phyloP scores from a whole-genome alignment of 441 rosid species.

The Gossypium gossypioides region DNA sequence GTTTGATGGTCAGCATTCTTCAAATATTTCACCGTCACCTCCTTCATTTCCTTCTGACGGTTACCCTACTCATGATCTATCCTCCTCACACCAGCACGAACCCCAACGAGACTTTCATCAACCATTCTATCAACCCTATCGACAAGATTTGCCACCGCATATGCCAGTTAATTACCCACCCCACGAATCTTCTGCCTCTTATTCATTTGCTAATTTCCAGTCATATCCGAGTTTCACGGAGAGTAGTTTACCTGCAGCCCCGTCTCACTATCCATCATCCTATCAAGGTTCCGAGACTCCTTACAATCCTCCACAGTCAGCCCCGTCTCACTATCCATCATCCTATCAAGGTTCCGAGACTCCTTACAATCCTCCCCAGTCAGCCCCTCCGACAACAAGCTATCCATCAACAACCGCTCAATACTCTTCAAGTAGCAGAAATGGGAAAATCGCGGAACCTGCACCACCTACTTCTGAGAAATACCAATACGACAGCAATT shows the following conservation, averaged over 20 bases:
- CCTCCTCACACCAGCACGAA: not conserved
- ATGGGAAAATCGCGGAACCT: conserved; percentile 34
- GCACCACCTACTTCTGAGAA: conserved; percentile 28
- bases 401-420: conserved; percentile 38
- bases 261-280: conserved; percentile 49
- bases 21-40: conserved; percentile 38
- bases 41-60: conserved; percentile 32
- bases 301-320: conserved; percentile 56
- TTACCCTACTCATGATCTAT: conserved; percentile 43
- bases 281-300: conserved; percentile 62
- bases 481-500: conserved; percentile 62
- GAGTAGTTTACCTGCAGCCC: conserved; percentile 42
- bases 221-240: conserved; percentile 80
- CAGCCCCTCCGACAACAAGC: conserved; percentile 51
- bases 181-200: conserved; percentile 42
- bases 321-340: conserved; percentile 46
- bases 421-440: conserved; percentile 38
- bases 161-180: conserved; percentile 43
- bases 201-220: conserved; percentile 68
- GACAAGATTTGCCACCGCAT: conserved; percentile 55
- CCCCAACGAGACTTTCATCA: conserved; percentile 22
- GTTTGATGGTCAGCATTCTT: conserved; percentile 23
- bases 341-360: conserved; percentile 61
- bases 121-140: conserved; percentile 54
- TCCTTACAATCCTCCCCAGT: conserved; percentile 35